Conservation (phyloP, 2,329 filamentous ascomycete species). For the Clarireedia hainanense region DNA sequence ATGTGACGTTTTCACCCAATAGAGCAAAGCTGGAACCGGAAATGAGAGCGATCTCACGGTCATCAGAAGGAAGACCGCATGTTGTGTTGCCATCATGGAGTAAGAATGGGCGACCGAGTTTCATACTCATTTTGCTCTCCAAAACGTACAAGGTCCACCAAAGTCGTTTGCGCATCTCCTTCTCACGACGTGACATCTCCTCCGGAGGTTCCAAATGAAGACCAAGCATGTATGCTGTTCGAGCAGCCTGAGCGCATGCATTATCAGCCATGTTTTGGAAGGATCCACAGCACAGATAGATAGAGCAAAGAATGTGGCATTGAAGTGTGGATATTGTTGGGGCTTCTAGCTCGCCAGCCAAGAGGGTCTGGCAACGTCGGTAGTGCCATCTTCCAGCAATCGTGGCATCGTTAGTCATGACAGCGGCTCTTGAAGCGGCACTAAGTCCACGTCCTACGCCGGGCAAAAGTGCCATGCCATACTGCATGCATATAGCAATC, state of each 20-base stretch:
- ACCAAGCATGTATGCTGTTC: conserved; percentile 33
- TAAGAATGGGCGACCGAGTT: conserved; percentile 32
- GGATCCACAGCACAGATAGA: conserved; percentile 34
- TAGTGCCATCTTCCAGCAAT: conserved; percentile 34
- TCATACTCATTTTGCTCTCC: conserved; percentile 33
- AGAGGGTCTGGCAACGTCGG: conserved; percentile 32
- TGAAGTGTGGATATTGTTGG: conserved; percentile 35
- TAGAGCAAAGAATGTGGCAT: conserved; percentile 31
- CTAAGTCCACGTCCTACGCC: conserved; percentile 6
- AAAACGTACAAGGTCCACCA: conserved; percentile 40
- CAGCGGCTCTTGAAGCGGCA: conserved; percentile 9
- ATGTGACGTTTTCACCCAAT: conserved; percentile 27
- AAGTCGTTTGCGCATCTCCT: conserved; percentile 36
- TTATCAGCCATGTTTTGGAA: conserved; percentile 34
- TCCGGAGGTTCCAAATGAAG: conserved; percentile 33
- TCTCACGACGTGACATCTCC: conserved; percentile 24
- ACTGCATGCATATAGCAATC: conserved; percentile 44
- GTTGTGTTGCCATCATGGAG: conserved; percentile 24
- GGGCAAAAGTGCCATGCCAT: conserved; percentile 29
- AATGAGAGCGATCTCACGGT: conserved; percentile 21
- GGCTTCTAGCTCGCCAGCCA: conserved; percentile 32
- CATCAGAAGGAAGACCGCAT: conserved; percentile 30
- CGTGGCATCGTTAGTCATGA: conserved; percentile 26
- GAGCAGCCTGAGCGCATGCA: conserved; percentile 29
- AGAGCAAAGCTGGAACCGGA: conserved; percentile 26